These are phyloP conservation scores for Mycena citricolor DNA, from an alignment of 1,284 basidiomycete species.

Conservation along the genomic window DNA sequence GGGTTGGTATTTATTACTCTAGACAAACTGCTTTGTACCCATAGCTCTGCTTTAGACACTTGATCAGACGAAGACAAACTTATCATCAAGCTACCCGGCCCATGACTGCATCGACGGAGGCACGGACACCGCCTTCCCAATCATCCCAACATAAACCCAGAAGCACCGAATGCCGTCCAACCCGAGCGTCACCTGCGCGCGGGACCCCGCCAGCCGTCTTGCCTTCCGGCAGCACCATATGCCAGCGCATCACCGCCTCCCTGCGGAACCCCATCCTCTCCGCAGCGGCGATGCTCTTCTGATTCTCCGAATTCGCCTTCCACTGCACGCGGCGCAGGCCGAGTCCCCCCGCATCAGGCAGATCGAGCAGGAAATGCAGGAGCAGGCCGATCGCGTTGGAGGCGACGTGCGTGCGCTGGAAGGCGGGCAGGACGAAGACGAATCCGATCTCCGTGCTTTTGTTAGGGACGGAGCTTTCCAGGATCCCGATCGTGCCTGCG, in stretches of 20 bases:
- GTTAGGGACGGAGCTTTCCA: constrained; percentile 39
- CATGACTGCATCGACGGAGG: too few relatives aligned
- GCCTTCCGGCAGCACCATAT: constrained; percentile 40
- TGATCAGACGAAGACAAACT: too few relatives aligned
- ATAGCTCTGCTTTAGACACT: too few relatives aligned
- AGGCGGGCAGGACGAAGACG: constrained; percentile 52
- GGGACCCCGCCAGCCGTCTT: constrained; percentile 29
- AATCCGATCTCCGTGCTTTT: constrained; percentile 51
- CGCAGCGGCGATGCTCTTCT: constrained; percentile 49
- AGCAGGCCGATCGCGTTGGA: constrained; percentile 62
- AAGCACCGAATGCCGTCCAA: too few relatives aligned
- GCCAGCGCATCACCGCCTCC: constrained; percentile 60
- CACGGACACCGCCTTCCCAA: too few relatives aligned
- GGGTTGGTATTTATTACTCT: too few relatives aligned
- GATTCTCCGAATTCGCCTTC: constrained; percentile 54
- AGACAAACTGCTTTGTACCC: too few relatives aligned
- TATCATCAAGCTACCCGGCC: too few relatives aligned
- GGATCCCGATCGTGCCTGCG: constrained; percentile 45
- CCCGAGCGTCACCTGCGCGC: constrained; percentile 10
- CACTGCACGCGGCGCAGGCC: constrained; percentile 67
- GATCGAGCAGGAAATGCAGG: constrained; percentile 54
- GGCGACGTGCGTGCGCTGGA: constrained; percentile 65
- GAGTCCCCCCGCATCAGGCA: constrained; percentile 46
- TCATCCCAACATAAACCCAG: too few relatives aligned
- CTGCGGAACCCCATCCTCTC: constrained; percentile 58